Conservation (phyloP, 345 rosid genomes). For the Passiflora organensis region DNA sequence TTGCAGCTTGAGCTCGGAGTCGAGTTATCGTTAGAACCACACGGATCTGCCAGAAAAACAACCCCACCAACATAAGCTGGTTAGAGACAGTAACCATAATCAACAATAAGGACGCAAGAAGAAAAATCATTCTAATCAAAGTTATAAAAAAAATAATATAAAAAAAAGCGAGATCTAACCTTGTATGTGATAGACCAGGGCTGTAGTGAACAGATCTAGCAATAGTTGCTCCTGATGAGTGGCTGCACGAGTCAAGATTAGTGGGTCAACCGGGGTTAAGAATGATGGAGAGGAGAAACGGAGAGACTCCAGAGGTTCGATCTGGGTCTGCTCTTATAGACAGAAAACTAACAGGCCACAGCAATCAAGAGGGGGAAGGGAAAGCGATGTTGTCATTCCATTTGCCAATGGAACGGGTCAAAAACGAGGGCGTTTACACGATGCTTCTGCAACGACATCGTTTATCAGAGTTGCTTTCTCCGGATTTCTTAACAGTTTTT, state of each 20-base stretch:
- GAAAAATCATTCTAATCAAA: too few relatives aligned
- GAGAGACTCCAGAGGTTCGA: constrained; percentile 3
- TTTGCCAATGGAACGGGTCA: too few relatives aligned
- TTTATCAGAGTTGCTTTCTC: too few relatives aligned
- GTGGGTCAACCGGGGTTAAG: constrained; percentile 26
- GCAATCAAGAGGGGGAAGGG: too few relatives aligned
- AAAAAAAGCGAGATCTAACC: constrained; percentile 38
- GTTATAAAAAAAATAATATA: background rate
- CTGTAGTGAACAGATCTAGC: constrained; percentile 37
- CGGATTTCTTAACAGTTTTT: too few relatives aligned
- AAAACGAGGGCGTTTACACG: too few relatives aligned
- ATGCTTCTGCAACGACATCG: too few relatives aligned
- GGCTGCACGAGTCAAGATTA: background rate
- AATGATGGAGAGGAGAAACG: background rate
- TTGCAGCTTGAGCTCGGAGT: background rate
- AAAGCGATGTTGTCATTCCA: too few relatives aligned
- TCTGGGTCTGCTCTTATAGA: constrained; percentile 3
- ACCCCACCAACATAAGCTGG: background rate
- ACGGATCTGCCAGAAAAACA: constrained; percentile 23
- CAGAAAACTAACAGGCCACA: too few relatives aligned
- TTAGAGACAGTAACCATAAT: constrained; percentile 1
- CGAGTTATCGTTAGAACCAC: background rate
- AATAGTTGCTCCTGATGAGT: background rate
- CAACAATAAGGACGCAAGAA: too few relatives aligned
- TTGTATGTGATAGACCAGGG: too few relatives aligned